These are phyloP conservation scores for Cornus suecica DNA, from an alignment of 148 eudicot species.

Conservation along the genomic window DNA sequence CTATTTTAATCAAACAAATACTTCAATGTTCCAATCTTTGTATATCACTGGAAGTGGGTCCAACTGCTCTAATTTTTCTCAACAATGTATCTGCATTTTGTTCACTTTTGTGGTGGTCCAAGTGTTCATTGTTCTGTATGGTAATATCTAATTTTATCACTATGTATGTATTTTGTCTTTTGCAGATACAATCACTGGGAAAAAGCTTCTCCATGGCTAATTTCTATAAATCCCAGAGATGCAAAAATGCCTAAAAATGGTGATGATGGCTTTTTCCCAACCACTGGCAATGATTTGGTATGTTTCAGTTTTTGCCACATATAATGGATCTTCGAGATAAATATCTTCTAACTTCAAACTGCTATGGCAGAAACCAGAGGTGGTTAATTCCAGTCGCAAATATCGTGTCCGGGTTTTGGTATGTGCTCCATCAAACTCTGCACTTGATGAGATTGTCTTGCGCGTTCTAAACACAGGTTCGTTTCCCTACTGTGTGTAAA, in stretches of 20 bases:
- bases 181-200: slow-evolving; percentile 66
- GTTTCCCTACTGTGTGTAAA: neutral
- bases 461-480: slow-evolving; percentile 78
- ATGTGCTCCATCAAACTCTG: slow-evolving; percentile 99
- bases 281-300: slow-evolving; percentile 89
- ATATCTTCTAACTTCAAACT: slow-evolving; percentile 15
- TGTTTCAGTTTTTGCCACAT: slow-evolving; percentile 7
- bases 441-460: slow-evolving; percentile 94
- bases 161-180: neutral
- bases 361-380: slow-evolving; percentile 83
- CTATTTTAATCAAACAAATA: no score
- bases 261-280: slow-evolving; percentile 86
- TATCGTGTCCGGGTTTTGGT: slow-evolving; percentile 94
- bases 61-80: no score
- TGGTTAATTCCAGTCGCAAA: slow-evolving; percentile 77
- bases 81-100: no score
- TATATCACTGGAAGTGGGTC: no score
- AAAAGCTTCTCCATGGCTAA: slow-evolving; percentile 91
- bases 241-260: slow-evolving; percentile 80
- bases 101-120: no score
- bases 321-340: slow-evolving; percentile 5
- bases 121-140: no score
- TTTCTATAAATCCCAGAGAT: slow-evolving; percentile 74
- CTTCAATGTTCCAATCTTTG: no score
- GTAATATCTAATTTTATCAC: no score